Conservation (phyloP, 148 eudicot genomes). For the Heliosperma pusillum region DNA sequence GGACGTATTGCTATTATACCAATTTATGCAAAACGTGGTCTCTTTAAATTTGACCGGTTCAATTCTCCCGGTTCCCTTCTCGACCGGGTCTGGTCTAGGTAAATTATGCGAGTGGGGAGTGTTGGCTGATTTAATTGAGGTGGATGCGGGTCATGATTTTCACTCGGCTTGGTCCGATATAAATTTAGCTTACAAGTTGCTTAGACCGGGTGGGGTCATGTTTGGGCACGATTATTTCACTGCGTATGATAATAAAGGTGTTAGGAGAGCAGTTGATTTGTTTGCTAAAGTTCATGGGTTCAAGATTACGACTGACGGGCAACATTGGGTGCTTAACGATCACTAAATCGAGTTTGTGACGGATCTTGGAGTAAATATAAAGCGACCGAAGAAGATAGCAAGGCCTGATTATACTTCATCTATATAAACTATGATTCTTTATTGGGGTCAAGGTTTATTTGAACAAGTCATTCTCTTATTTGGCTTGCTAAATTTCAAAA, state of each 20-base stretch:
- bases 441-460: too few species aligned
- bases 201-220: conserved; percentile 65
- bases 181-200: conserved; percentile 54
- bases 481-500: too few species aligned
- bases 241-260: conserved; percentile 49
- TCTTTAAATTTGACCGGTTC: conserved; percentile 29
- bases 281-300: conserved; percentile 55
- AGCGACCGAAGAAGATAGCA: too few species aligned
- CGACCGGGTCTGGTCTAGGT: conserved; percentile 44
- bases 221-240: conserved; percentile 70
- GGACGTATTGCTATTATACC: conserved; percentile 49
- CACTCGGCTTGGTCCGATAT: conserved; percentile 77
- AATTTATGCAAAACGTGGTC: conserved; percentile 67
- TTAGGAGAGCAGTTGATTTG: conserved; percentile 62
- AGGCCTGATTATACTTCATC: too few species aligned
- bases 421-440: too few species aligned
- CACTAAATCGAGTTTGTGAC: neutral
- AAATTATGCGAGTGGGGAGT: conserved; percentile 65
- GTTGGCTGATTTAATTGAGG: conserved; percentile 54
- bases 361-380: too few species aligned
- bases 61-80: conserved; percentile 46
- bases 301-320: conserved; percentile 42
- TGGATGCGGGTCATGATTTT: conserved; percentile 75
- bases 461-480: too few species aligned
- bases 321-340: conserved; percentile 57